Evolutionary conservation across 1,284 basidiomycete genomes (phyloP).

Genomic region (Ganoderma sinense): DNA sequence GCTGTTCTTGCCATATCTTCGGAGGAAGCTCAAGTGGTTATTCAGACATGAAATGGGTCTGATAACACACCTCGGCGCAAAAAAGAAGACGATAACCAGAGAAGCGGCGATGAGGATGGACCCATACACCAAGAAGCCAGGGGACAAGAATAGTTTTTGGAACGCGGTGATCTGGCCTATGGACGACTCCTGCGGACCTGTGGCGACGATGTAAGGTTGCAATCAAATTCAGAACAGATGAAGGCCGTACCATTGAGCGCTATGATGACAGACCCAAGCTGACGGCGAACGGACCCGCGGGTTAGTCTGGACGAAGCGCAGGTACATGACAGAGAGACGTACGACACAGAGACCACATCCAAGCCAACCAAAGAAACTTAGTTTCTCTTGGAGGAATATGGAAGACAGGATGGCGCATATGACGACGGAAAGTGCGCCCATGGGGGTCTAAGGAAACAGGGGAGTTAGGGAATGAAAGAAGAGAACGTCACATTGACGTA

Average conservation of each 20-base stretch:
- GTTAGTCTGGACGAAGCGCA: neutral
- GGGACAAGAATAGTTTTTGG: constrained; percentile 84
- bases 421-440: constrained; percentile 96
- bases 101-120: constrained; percentile 68
- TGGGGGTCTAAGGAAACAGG: constrained; percentile 71
- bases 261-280: constrained; percentile 90
- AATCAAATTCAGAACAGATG: constrained; percentile 2
- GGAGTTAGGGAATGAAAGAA: neutral
- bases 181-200: constrained; percentile 83
- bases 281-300: constrained; percentile 9
- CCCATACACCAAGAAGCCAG: constrained; percentile 87
- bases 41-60: neutral
- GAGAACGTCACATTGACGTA: constrained; percentile 47
- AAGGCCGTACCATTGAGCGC: constrained; percentile 69
- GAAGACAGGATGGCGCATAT: constrained; percentile 94
- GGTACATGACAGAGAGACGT: constrained; percentile 36
- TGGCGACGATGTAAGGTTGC: constrained; percentile 10
- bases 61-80: constrained; percentile 72
- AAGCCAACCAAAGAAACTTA: constrained; percentile 93
- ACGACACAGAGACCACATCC: constrained; percentile 91
- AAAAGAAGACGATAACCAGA: constrained; percentile 78
- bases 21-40: neutral
- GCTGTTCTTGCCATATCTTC: constrained; percentile 86
- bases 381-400: constrained; percentile 91
- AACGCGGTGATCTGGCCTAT: constrained; percentile 86